phyloP scores from a whole-genome alignment of 768 basidiomycete species.

The Coprinopsis sp. region DNA sequence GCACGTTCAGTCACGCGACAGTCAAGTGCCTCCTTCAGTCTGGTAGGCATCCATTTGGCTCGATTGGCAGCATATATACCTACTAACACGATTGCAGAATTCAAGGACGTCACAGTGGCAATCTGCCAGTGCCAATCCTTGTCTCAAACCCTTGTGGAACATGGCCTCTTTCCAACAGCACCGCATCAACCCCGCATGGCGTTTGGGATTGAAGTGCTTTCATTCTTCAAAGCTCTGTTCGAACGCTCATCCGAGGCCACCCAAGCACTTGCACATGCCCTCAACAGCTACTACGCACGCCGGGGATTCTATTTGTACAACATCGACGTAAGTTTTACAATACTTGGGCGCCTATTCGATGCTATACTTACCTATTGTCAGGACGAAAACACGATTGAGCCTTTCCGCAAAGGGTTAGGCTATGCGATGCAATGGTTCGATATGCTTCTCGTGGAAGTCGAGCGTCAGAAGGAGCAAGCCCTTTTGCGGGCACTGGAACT shows the following conservation, averaged over 20 bases:
- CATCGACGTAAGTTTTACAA: not conserved
- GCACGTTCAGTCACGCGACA: no score
- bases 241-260: not conserved
- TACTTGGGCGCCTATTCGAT: not conserved
- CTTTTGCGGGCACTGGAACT: not conserved
- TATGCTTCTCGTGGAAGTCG: conserved; percentile 7
- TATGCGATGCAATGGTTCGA: conserved; percentile 16
- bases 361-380: conserved; percentile 5
- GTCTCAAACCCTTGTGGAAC: conserved; percentile 18
- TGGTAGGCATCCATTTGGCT: no score
- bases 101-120: not conserved
- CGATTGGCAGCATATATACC: no score
- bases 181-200: conserved; percentile 14
- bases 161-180: conserved; percentile 28
- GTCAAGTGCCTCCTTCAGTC: no score
- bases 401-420: conserved; percentile 22
- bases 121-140: conserved; percentile 19
- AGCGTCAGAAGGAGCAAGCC: conserved; percentile 7
- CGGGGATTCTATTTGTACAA: not conserved
- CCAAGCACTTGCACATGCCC: not conserved
- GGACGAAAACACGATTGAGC: conserved; percentile 21
- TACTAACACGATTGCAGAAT: not conserved
- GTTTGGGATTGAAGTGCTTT: not conserved
- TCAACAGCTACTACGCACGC: not conserved
- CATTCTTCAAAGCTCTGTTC: not conserved